phyloP scores from a whole-genome alignment of 169 alveolate species.

The Cryptosporidium andersoni region DNA sequence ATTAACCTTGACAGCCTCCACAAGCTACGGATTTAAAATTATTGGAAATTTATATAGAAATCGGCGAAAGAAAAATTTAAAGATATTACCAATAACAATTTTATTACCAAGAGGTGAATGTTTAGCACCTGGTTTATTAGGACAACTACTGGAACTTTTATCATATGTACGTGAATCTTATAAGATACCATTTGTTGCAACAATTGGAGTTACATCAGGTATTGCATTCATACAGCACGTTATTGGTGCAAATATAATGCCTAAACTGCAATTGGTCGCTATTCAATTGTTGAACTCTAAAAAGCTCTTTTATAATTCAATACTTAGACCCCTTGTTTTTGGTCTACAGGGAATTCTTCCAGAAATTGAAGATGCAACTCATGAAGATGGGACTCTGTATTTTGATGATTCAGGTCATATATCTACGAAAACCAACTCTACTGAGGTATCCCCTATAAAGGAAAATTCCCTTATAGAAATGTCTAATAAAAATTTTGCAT shows the following conservation, averaged over 20 bases:
- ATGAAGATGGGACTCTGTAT: neutral
- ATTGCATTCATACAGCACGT: conserved; percentile 3
- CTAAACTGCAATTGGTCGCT: conserved; percentile 16
- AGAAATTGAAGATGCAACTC: neutral
- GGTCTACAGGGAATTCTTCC: neutral
- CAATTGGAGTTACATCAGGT: conserved; percentile 34
- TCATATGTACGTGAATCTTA: conserved; percentile 28
- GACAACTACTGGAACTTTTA: conserved; percentile 17
- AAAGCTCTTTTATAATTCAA: conserved; percentile 16
- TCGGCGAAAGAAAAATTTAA: neutral
- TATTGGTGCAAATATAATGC: conserved; percentile 12
- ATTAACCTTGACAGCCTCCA: neutral
- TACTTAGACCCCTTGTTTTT: conserved; percentile 15
- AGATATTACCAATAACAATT: conserved; percentile 8
- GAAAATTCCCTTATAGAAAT: no score
- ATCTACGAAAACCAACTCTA: no score
- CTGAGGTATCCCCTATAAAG: no score
- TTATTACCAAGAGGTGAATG: conserved; percentile 36
- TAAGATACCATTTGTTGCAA: conserved; percentile 22
- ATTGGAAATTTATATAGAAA: conserved; percentile 12
- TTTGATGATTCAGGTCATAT: neutral
- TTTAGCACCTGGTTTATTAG: conserved; percentile 19
- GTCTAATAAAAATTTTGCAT: neutral
- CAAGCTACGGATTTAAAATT: conserved; percentile 32
- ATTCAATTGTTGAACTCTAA: conserved; percentile 26